These are phyloP conservation scores for Angophora floribunda DNA, from an alignment of 345 rosid genomes.

Conservation along the genomic window DNA sequence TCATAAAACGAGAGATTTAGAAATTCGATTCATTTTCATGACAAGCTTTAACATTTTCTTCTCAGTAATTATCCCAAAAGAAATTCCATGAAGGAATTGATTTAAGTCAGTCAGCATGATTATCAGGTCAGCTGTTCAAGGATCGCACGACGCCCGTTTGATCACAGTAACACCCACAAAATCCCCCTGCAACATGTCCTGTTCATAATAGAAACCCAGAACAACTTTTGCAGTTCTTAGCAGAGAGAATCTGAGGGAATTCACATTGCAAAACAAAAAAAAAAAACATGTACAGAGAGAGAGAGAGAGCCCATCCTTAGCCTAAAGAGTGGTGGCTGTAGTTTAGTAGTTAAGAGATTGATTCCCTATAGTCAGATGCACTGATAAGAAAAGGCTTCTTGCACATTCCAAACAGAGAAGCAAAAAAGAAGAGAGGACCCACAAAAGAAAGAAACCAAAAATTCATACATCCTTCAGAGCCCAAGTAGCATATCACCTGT, in stretches of 20 bases:
- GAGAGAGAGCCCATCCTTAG: not conserved
- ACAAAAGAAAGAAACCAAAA: not conserved
- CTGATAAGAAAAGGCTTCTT: not conserved
- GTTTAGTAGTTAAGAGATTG: not conserved
- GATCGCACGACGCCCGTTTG: not conserved
- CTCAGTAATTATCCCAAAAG: not conserved
- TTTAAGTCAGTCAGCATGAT: not conserved
- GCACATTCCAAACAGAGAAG: not conserved
- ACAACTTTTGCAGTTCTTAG: not conserved
- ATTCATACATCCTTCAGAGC: not conserved
- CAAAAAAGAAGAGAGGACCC: not conserved
- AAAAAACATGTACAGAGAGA: not conserved
- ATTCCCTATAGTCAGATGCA: not conserved
- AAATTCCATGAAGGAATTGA: not conserved
- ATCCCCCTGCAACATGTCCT: not conserved
- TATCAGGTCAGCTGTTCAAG: not conserved
- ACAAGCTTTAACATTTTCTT: not conserved
- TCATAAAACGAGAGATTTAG: not conserved
- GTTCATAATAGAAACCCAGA: not conserved
- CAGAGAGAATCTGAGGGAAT: not conserved
- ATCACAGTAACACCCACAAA: not conserved
- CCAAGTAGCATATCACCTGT: not conserved
- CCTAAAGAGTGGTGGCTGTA: not conserved
- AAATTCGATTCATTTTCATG: not conserved
- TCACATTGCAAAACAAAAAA: not conserved